phyloP scores from a whole-genome alignment of 352 stramenopile genomes.

The Phytophthora uliginosa region DNA sequence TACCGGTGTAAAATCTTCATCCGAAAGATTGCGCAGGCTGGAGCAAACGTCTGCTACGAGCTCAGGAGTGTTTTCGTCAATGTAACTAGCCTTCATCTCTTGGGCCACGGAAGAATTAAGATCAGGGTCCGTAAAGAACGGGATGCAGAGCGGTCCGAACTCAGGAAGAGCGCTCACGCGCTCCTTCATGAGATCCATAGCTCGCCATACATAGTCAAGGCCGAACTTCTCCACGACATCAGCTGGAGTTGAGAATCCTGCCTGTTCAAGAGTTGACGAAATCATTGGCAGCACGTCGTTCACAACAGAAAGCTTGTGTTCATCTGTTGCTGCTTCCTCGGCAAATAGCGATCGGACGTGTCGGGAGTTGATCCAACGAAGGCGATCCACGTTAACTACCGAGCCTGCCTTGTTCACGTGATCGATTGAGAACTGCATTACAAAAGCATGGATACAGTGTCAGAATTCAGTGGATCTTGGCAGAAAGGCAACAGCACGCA shows the following conservation, averaged over 20 bases:
- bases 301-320: conserved; percentile 61
- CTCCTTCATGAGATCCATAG: conserved; percentile 91
- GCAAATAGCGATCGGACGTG: conserved; percentile 87
- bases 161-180: conserved; percentile 82
- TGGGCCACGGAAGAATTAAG: conserved; percentile 56
- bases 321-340: conserved; percentile 45
- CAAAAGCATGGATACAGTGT: not conserved
- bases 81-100: conserved; percentile 83
- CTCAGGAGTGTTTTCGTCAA: conserved; percentile 65
- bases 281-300: conserved; percentile 80
- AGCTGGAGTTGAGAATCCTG: conserved; percentile 31
- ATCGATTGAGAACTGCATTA: conserved; percentile 79
- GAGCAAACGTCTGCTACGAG: conserved; percentile 61
- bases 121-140: conserved; percentile 78
- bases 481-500: not conserved
- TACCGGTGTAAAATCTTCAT: conserved; percentile 80
- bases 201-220: conserved; percentile 75
- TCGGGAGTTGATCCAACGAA: conserved; percentile 92
- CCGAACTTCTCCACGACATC: conserved; percentile 67
- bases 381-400: conserved; percentile 87
- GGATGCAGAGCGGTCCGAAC: conserved; percentile 80
- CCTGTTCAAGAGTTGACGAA: conserved; percentile 46
- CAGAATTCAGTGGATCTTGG: not conserved
- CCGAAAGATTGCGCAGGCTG: conserved; percentile 56
- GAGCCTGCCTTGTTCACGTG: conserved; percentile 92